A percentile compares a stretch with the other conserved stretches of the same genome.
These are phyloP conservation scores for Dalbergia cultrata DNA, from an alignment of 306 rosid genomes.

Conservation along the genomic window DNA sequence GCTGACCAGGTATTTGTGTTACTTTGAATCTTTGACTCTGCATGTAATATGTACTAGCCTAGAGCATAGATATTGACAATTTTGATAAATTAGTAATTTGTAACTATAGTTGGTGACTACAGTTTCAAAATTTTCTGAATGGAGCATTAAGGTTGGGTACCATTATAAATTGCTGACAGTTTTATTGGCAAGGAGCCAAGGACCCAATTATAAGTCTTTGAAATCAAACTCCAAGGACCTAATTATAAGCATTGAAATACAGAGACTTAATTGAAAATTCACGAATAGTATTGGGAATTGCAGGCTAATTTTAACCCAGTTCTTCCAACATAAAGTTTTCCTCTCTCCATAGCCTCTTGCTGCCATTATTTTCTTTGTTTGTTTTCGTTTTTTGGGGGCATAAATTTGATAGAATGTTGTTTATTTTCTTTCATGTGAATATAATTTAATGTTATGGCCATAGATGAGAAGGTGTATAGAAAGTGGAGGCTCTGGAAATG, in stretches of 20 bases:
- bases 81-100: conserved; percentile 18
- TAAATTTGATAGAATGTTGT: conserved; percentile 5
- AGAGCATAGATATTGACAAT: neutral
- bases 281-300: neutral
- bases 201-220: neutral
- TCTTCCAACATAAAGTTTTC: conserved; percentile 17
- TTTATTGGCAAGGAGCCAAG: neutral
- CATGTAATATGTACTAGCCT: conserved; percentile 2
- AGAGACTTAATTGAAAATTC: neutral
- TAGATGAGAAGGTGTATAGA: conserved; percentile 77
- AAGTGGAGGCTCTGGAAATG: conserved; percentile 59
- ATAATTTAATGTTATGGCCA: conserved; percentile 25
- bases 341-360: conserved; percentile 25
- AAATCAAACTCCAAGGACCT: neutral
- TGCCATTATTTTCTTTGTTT: neutral
- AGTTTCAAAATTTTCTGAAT: neutral
- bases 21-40: conserved; percentile 28
- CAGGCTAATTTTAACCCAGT: neutral
- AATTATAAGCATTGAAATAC: neutral
- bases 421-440: neutral
- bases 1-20: conserved; percentile 70
- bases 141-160: neutral
- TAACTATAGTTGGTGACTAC: neutral
- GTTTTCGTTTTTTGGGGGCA: neutral
- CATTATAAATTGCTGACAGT: neutral